Base-by-base conservation (phyloP, 2,329 filamentous ascomycete species). In the Aureobasidium sp. region DNA sequence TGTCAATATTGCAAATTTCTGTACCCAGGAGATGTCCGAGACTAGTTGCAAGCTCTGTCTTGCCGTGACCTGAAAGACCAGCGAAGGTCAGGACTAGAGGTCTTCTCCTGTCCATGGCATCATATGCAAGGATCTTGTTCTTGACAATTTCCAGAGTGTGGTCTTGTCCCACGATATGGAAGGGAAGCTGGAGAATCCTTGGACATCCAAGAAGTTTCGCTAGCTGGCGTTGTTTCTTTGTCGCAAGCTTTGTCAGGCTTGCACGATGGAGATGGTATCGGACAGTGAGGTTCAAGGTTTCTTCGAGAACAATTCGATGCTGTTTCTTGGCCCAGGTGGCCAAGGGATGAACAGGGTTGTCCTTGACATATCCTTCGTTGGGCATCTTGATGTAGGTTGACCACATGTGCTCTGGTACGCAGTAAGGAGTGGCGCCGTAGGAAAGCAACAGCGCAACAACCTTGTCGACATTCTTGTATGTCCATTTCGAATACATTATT, bases 41-140 rank as follows among this genome's bases (percentile, higher is more conserved):
- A 8, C 69, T 69, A 15, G 70, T 70, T 0, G 79, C 78, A 14
- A 82, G 67, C 63, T 81, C 78, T 0, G 78, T 81, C 68, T 82
- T 82, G 5, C 80, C 79, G 62, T 81, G 79, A 0, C 79, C 79
- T 39, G 75, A 77, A 0, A 77, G 75, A 0, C 79, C 80, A 3
- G 76, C 75, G 56, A 80, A 80, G 1, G 75, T 70, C 7, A 80
- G 27, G 17, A 57, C 53, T 2, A 57, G 17, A n/a, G 53, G 53
- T 1, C 53, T 27, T 25, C 34, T 57, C 7, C 39, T 25, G 17
- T 36, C 8, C 27, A 57, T 45, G 0, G 53, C 6, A 45, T 45
- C 12, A 17, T 57, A 45, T 17, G 39, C 27, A 1, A 57, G 25
- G 11, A 57, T 29, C 17, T 22, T 45, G 37, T 45, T 36, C 53